phyloP scores from a whole-genome alignment of 345 rosid species.

The Rhizophora apiculata region DNA sequence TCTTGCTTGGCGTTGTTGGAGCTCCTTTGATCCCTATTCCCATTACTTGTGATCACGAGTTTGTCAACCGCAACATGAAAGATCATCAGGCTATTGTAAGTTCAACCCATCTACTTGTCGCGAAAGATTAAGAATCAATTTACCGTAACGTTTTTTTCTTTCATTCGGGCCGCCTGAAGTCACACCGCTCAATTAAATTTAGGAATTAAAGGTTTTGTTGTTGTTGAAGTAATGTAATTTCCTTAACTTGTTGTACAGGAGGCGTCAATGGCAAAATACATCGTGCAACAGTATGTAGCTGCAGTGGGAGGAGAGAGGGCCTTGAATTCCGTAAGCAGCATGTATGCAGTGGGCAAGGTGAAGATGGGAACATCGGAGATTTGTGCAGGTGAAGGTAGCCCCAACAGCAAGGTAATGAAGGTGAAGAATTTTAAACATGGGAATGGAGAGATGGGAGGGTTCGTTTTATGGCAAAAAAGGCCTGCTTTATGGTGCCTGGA shows the following conservation, averaged over 20 bases:
- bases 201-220: not conserved
- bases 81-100: conserved; percentile 75
- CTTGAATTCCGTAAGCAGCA: conserved; percentile 55
- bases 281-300: conserved; percentile 85
- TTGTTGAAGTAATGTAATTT: too few species aligned
- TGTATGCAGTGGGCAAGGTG: conserved; percentile 96
- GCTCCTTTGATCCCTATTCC: conserved; percentile 95
- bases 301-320: conserved; percentile 86
- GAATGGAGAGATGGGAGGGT: conserved; percentile 75
- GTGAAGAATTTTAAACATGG: conserved; percentile 44
- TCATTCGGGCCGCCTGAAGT: too few species aligned
- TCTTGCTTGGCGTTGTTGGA: conserved; percentile 88
- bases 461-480: conserved; percentile 87
- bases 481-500: conserved; percentile 88
- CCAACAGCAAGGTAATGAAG: conserved; percentile 42
- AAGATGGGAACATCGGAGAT: conserved; percentile 82
- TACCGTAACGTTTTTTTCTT: too few species aligned
- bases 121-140: not conserved
- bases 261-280: conserved; percentile 84
- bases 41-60: conserved; percentile 31
- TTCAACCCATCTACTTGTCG: not conserved
- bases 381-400: conserved; percentile 57
- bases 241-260: conserved; percentile 38
- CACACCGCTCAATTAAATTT: not conserved
- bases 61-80: conserved; percentile 38